These are phyloP conservation scores for Macroventuria anomochaeta DNA, from an alignment of 2,329 filamentous ascomycete species.

Conservation along the genomic window DNA sequence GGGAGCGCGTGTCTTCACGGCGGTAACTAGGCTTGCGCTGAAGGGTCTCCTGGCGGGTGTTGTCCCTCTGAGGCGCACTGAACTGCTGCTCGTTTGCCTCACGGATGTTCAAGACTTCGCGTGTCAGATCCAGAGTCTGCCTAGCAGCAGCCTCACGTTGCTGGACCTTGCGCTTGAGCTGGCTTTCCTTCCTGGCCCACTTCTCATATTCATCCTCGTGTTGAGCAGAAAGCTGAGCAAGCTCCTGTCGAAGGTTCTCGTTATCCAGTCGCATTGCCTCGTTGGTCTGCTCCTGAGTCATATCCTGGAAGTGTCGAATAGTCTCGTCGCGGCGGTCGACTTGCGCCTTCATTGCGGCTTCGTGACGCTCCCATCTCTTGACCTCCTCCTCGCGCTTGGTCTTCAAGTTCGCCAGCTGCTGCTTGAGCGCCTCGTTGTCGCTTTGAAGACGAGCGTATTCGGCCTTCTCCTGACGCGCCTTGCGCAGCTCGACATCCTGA, in stretches of 20 bases:
- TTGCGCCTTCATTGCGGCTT: slow-evolving; percentile 41
- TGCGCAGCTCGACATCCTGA: slow-evolving; percentile 44
- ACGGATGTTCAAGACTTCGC: slow-evolving; percentile 37
- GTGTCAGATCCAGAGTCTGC: slow-evolving; percentile 40
- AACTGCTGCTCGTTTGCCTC: slow-evolving; percentile 33
- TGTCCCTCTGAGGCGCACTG: slow-evolving; percentile 23
- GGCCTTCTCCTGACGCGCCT: slow-evolving; percentile 45
- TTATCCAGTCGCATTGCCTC: slow-evolving; percentile 51
- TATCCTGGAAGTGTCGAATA: slow-evolving; percentile 47
- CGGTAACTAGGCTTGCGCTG: slow-evolving; percentile 39
- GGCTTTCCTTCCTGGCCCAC: slow-evolving; percentile 43
- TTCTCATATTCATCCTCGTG: slow-evolving; percentile 43
- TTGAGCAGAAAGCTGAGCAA: slow-evolving; percentile 45
- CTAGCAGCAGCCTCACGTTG: slow-evolving; percentile 37
- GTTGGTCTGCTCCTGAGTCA: slow-evolving; percentile 47
- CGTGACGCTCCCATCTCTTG: slow-evolving; percentile 41
- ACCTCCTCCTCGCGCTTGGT: slow-evolving; percentile 67
- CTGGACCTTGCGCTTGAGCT: slow-evolving; percentile 44
- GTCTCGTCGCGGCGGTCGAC: slow-evolving; percentile 50
- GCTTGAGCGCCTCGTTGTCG: slow-evolving; percentile 72
- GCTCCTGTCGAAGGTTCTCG: slow-evolving; percentile 48
- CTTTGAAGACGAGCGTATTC: slow-evolving; percentile 65
- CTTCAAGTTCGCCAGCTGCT: slow-evolving; percentile 77
- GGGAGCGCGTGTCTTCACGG: slow-evolving; percentile 43
- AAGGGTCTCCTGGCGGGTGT: slow-evolving; percentile 23